Evolutionary conservation across 148 eudicot genomes (phyloP), one percentile per base, ranked within the genome.

Genomic region (Diospyros kaki): DNA sequence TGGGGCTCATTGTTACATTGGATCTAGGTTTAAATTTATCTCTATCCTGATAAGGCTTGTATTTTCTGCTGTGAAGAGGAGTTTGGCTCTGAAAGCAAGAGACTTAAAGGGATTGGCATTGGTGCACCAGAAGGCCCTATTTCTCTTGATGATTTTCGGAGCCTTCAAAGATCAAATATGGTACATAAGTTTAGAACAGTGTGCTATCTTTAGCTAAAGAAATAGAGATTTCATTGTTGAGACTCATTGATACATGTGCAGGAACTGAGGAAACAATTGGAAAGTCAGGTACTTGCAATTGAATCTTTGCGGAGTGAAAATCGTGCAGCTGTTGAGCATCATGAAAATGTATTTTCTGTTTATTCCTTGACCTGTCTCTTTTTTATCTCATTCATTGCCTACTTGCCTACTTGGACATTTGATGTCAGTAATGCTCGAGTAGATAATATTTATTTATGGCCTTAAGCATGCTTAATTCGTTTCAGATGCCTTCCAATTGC

Each of bases 181-280:
- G 98, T 94, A 92, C 52, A 14, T 11, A 53, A 52, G 15, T 15
- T 58, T 66, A 59, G 64, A 43, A 18, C 64, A 28, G 46, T 66
- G 55, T 51, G 58, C 50, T 43, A 44, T 58, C 17, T 58, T 74
- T 28, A 64, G 71, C 56, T 18, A 52, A 6, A 65, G 2, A 41
- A 58, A 54, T n/a, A 15, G 1, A 62, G 4, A 4, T 58, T 69
- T 52, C 39, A 28, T 66, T 28, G 28, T 28, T 28, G 28, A 28
- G 28, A 28, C 28, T 28, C 41, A 48, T 43, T 50, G 43, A 4
- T 77, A 54, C 56, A 38, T 40, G 10, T 84, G 70, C 86, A 94
- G 98, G 98, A 94, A 73, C 78, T 92, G 79, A 86, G 98, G 86
- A 94, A 90, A 86, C 97, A 87, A 80, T 77, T 94, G 82, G 98